Evolutionary conservation across 768 basidiomycete species (phyloP), one percentile per base, ranked within the genome.

Genomic region (Antrodiella citrinella): DNA sequence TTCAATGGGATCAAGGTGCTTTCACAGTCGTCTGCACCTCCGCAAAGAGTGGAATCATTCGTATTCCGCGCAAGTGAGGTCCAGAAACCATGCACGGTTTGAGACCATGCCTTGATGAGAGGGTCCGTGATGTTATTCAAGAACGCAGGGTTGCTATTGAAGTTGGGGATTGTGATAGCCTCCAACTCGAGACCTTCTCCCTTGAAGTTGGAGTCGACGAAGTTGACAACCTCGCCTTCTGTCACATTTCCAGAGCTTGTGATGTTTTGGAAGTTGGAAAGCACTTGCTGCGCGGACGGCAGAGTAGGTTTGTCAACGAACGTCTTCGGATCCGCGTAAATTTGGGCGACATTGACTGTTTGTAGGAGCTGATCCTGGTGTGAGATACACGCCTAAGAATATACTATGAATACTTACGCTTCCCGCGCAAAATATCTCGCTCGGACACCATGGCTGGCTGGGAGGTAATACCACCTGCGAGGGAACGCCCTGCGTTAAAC

Each of bases 271-370:
- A 91, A 96, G 55, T 85, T 86, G 0, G 76, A 65, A 44, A 93
- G 70, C 12, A 92, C 90, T 47, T 73, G 69, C 57, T 81, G 78
- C 1, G 83, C 61, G 0, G 75, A 65, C 57, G 82, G 80, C 60
- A 71, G 74, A 1, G 92, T 95, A 2, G 92, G 92, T 73, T 93
- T 72, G 72, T 95, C 93, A 5, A 87, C 86, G 63, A 95, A 83
- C 0, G 89, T 93, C 69, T 96, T 95, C 43, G 83, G 81, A 65
- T 96, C 93, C 0, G 74, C 63, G 61, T 76, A 96, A 22, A 86
- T 67, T 39, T 74, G 63, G 0, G 91, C 90, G 53, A 95, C 57
- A 63, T 91, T 85, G 53, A 94, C 82, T 1, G 88, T 85, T 77
- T 95, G 91, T 21, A 96, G 71, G 7, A 91, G 60, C 88, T 91